Percentiles rank a stretch among this genome's conserved stretches.
These are phyloP conservation scores for Leccinum rimulosum DNA, from an alignment of 768 basidiomycete genomes.

Conservation along the genomic window DNA sequence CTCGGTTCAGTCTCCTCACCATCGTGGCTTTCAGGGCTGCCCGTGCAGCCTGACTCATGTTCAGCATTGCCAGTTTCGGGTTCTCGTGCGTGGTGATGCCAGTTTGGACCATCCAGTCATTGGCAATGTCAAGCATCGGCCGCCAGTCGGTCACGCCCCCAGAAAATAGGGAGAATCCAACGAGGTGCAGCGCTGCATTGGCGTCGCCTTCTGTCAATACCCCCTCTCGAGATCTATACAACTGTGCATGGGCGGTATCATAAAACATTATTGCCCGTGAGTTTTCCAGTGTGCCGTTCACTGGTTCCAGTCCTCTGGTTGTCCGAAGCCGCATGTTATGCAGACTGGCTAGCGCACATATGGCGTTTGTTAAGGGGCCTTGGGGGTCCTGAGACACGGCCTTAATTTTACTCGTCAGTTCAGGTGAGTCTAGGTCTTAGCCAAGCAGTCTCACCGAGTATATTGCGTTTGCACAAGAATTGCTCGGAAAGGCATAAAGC, in stretches of 20 bases:
- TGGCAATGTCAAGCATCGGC: slow-evolving; percentile 63
- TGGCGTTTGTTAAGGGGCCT: slow-evolving; percentile 68
- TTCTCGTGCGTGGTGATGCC: slow-evolving; percentile 63
- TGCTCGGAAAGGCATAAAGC: slow-evolving; percentile 64
- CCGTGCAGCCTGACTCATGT: slow-evolving; percentile 51
- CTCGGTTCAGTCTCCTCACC: slow-evolving; percentile 43
- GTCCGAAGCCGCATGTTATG: slow-evolving; percentile 63
- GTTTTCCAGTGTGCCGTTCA: slow-evolving; percentile 50
- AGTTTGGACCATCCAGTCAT: slow-evolving; percentile 73
- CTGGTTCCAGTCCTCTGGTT: slow-evolving; percentile 58
- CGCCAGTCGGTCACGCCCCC: slow-evolving; percentile 72
- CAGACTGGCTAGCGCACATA: slow-evolving; percentile 73
- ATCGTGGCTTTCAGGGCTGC: slow-evolving; percentile 68
- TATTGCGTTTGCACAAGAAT: slow-evolving; percentile 59
- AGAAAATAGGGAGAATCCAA: slow-evolving; percentile 69
- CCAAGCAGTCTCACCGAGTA: slow-evolving; percentile 52
- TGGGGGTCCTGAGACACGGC: slow-evolving; percentile 63
- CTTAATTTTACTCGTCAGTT: slow-evolving; percentile 20
- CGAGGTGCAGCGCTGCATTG: slow-evolving; percentile 73
- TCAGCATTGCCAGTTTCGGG: slow-evolving; percentile 55
- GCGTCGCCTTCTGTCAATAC: slow-evolving; percentile 67
- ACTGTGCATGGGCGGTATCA: slow-evolving; percentile 63
- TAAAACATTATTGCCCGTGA: slow-evolving; percentile 64
- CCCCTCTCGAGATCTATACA: slow-evolving; percentile 54
- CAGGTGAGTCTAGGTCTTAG: slow-evolving; percentile 2